These are phyloP conservation scores for Sambucus nigra DNA, from an alignment of 129 eudicot species.

Conservation along the genomic window DNA sequence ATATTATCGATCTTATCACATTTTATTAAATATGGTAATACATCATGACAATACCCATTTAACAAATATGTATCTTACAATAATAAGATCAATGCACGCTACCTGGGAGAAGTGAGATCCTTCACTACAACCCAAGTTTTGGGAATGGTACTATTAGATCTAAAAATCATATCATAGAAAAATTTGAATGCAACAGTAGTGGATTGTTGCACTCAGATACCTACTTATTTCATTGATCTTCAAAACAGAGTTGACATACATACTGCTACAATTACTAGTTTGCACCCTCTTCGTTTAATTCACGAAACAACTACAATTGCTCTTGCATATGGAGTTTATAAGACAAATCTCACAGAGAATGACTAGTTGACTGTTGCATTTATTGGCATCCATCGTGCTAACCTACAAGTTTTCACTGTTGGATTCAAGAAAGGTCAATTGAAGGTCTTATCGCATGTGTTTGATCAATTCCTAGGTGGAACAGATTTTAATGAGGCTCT, in stretches of 20 bases:
- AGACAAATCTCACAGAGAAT: slow-evolving; percentile 53
- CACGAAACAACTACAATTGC: slow-evolving; percentile 68
- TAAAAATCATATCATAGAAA: slow-evolving; percentile 50
- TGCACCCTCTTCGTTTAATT: slow-evolving; percentile 43
- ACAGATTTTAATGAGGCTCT: slow-evolving; percentile 59
- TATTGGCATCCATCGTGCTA: slow-evolving; percentile 49
- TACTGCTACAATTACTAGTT: slow-evolving; percentile 56
- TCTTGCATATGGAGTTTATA: slow-evolving; percentile 54
- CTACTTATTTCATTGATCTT: slow-evolving; percentile 54
- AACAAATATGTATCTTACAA: too few species aligned
- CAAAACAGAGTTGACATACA: slow-evolving; percentile 53
- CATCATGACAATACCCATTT: too few species aligned
- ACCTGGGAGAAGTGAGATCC: slow-evolving; percentile 43
- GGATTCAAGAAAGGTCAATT: slow-evolving; percentile 58
- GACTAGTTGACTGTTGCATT: slow-evolving; percentile 50
- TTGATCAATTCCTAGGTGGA: slow-evolving; percentile 46
- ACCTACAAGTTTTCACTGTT: slow-evolving; percentile 52
- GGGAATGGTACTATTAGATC: too few species aligned
- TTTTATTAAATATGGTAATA: too few species aligned
- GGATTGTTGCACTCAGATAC: slow-evolving; percentile 58
- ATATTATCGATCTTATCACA: too few species aligned
- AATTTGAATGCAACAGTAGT: slow-evolving; percentile 51
- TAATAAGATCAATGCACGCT: too few species aligned
- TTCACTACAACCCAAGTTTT: too few species aligned
- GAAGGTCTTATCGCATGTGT: slow-evolving; percentile 48